These are phyloP conservation scores for Syzygium aromaticum DNA, from an alignment of 345 rosid species.

Conservation along the genomic window DNA sequence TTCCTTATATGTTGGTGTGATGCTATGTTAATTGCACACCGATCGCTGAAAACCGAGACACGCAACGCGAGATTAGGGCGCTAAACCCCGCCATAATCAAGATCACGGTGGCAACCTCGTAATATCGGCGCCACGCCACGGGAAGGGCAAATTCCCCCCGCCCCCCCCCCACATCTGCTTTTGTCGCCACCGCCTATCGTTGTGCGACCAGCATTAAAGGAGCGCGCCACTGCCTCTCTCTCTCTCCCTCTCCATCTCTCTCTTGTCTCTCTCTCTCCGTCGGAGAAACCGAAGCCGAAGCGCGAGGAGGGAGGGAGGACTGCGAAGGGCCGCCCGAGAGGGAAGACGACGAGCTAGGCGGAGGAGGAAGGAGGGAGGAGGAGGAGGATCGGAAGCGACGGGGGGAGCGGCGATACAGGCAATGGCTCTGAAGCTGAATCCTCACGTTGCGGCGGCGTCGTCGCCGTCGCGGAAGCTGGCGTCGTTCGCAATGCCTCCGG, in stretches of 20 bases:
- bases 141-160: neutral
- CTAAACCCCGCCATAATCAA: neutral
- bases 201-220: neutral
- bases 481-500: neutral
- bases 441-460: neutral
- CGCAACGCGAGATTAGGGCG: neutral
- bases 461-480: neutral
- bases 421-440: neutral
- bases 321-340: neutral
- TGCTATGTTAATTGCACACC: neutral
- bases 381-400: neutral
- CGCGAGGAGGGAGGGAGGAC: neutral
- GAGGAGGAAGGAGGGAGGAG: neutral
- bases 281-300: neutral
- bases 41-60: neutral
- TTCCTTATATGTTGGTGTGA: neutral
- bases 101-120: neutral
- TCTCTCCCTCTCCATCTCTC: neutral
- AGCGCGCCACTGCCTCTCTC: neutral
- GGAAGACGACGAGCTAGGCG: neutral
- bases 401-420: rapidly evolving
- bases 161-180: neutral
- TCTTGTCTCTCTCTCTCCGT: neutral
- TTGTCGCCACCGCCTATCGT: neutral
- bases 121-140: neutral